Conservation (phyloP, 345 rosid species). For the Hibiscus syriacus region DNA sequence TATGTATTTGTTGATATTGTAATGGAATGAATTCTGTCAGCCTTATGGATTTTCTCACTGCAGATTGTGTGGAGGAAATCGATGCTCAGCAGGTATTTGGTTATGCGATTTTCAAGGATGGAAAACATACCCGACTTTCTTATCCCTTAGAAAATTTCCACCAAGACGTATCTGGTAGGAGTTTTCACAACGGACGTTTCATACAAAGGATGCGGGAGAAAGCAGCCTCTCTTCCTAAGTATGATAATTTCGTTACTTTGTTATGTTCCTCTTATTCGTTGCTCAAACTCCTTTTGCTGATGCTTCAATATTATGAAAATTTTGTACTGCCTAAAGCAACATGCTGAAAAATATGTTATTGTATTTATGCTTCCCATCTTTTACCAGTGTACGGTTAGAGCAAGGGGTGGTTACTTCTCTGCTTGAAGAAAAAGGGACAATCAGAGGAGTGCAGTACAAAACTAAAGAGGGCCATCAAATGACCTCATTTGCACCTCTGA, state of each 20-base stretch:
- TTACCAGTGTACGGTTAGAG: conserved; percentile 49
- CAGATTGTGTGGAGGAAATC: conserved; percentile 45
- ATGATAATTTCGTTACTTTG: neutral
- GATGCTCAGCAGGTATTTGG: neutral
- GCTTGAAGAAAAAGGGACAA: conserved; percentile 53
- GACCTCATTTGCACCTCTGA: conserved; percentile 53
- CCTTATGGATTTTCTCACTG: neutral
- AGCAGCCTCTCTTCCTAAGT: conserved; percentile 42
- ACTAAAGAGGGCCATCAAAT: conserved; percentile 48
- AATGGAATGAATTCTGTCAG: neutral
- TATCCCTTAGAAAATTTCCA: conserved; percentile 48
- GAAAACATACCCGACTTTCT: conserved; percentile 29
- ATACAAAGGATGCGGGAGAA: conserved; percentile 45
- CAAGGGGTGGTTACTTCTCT: conserved; percentile 75
- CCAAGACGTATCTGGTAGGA: conserved; percentile 30
- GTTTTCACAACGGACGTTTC: conserved; percentile 28
- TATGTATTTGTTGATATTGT: neutral
- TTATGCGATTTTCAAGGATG: conserved; percentile 39
- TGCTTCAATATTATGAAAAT: neutral
- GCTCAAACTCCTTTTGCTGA: neutral
- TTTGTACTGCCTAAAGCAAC: neutral
- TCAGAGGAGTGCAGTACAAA: conserved; percentile 71
- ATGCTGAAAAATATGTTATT: neutral
- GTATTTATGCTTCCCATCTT: neutral
- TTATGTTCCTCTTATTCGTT: conserved; percentile 2